Evolutionary conservation across 495 filamentous ascomycete genomes (phyloP), one percentile per base, ranked within the genome.

Genomic region (Parathielavia hyrcaniae): DNA sequence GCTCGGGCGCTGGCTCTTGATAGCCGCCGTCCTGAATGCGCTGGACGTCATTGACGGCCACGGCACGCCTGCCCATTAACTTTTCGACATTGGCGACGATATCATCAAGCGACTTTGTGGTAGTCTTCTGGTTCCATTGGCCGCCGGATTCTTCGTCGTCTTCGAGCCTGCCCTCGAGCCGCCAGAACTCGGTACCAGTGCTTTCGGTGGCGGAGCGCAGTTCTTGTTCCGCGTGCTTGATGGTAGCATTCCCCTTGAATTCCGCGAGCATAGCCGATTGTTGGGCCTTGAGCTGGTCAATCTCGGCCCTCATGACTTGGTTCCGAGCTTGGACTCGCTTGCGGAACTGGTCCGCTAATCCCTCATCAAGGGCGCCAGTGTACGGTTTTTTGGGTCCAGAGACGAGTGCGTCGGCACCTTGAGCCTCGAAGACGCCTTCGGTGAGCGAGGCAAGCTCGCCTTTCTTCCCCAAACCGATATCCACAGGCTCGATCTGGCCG

Each of bases 401-500:
- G 22, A 69, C 70, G 19, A 83, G 77, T 1, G 85, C 79, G 67
- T 91, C 85, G 45, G 83, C 83, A 3, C 71, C 69, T 39, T 77
- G 77, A 6, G 78, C 72, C 35, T 80, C 76, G 40, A 84, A 80
- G 46, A 97, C 85, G 13, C 89, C 92, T 12, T 82, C 82, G 0
- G 93, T 97, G 16, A 98, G 75, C 1, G 78, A 77, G 41, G 87
- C 84, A 14, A 98, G 83, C 68, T 91, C 88, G 13, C 93, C 93
- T 67, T 87, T 89, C 7, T 90, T 81, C 6, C 93, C 93, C 4
- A 97, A 72, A 0, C 90, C 91, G 10, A 97, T 79, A 64, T 96
- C 91, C 4, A 89, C 81, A 6, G 91, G 89, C n/a, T 84, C 82
- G 47, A 98, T 92, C 62, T 93, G 87, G 22, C 78, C 77, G 55